Evolutionary conservation across 1,284 basidiomycete species (phyloP), one percentile per base, ranked within the genome.

Genomic region (Fomitopsis betulina): DNA sequence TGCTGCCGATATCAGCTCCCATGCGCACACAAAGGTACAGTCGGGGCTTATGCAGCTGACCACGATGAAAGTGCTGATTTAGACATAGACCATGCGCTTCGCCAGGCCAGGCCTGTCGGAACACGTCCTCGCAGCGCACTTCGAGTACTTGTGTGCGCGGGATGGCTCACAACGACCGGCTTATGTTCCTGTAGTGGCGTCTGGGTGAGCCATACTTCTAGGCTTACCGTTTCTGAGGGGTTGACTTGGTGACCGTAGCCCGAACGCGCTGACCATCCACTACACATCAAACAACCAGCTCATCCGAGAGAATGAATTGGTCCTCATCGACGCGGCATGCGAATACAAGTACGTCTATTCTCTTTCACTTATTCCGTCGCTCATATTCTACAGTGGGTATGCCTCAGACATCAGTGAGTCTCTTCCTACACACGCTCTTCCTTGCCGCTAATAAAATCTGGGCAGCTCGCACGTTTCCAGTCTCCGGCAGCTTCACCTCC

Each of bases 121-220:
- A 71, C 79, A 84, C 43, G 78, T 82, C 27, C 74, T 96, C 4
- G 91, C 87, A 0, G 90, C 94, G 9, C 89, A 94, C 68, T 97
- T 98, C 67, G 91, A 96, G 72, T 96, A 96, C 67, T 64, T 89
- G 0, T 95, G 93, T 69, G 81, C 85, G 5, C 75, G 92, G 49
- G 75, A 77, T n/a, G 94, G 94, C 15, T 82, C 91, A 21, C 87
- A 93, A 69, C 81, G 95, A 43, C 84, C 86, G 49, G 95, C 95
- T 12, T 98, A 98, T 69, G 94, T 98, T 0, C 96, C 96, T 17
- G 95, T 98, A 4, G 92, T 96, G 35, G 95, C 94, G 5, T 94
- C 92, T 2, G 95, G 95, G 90, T 92, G 69, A 65, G 82, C 27
- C 27, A 30, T 30, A 30, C 27, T 30, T 8, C 8, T 4, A 30